A percentile compares a stretch with the other conserved stretches of the same genome.
Conservation (phyloP, 371 early-diverging fungal genomes). For the Parasitella parasitica region DNA sequence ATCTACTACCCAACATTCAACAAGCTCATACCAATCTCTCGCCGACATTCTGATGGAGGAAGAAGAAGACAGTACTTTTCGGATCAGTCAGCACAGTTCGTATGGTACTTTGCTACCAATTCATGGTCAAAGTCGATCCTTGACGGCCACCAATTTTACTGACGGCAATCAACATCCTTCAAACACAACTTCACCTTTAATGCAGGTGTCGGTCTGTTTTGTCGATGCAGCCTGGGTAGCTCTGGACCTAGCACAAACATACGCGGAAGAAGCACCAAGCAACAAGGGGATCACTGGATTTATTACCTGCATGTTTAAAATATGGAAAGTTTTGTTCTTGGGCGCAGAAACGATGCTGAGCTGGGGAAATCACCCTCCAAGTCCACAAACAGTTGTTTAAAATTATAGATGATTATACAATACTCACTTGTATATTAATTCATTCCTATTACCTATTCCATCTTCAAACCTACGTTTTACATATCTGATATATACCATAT, state of each 20-base stretch:
- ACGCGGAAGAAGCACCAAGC: neutral
- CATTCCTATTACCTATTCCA: neutral
- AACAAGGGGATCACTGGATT: slow-evolving; percentile 8
- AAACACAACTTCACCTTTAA: neutral
- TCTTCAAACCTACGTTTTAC: neutral
- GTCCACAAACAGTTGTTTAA: slow-evolving; percentile 11
- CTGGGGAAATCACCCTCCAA: slow-evolving; percentile 11
- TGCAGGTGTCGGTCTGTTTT: slow-evolving; percentile 19
- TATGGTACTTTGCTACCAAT: slow-evolving; percentile 18
- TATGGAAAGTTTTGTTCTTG: slow-evolving; percentile 38
- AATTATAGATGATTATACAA: neutral
- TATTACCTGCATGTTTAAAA: slow-evolving; percentile 22
- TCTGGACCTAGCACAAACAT: slow-evolving; percentile 26
- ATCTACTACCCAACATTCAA: slow-evolving; percentile 8
- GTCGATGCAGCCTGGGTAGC: slow-evolving; percentile 30
- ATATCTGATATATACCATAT: neutral
- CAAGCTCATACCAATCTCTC: slow-evolving; percentile 33
- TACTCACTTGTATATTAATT: neutral
- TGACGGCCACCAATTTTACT: neutral
- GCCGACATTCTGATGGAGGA: slow-evolving; percentile 32
- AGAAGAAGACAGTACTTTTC: slow-evolving; percentile 3
- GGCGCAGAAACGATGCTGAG: slow-evolving; percentile 35
- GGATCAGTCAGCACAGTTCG: neutral
- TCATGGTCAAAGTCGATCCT: neutral
- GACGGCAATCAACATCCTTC: neutral